Evolutionary conservation across 768 basidiomycete genomes (phyloP), one percentile per base, ranked within the genome.

Genomic region (Serendipita vermifera): DNA sequence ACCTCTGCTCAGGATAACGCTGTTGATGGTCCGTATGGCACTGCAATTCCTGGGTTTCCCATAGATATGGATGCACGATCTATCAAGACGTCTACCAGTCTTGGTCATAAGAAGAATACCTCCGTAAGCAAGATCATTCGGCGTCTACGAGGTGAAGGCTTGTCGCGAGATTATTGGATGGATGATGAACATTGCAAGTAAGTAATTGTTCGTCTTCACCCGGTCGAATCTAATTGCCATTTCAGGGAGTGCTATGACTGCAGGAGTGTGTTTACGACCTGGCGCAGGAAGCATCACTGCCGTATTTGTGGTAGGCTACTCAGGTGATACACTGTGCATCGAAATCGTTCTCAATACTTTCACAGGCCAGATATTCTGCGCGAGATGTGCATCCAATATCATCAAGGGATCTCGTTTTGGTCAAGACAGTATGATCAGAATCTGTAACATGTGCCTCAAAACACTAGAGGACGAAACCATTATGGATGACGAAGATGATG

Each of bases 151-250:
- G 93, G 93, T 38, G 91, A 94, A 78, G 88, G 87, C n/a, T 65
- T 94, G 17, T 89, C 88, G 22, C 81, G 83, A 60, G 89, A 96
- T 64, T 97, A 97, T 65, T 99, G 96, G 96, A 97, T 98, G 92
- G 88, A 91, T 59, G 93, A 97, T 64, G 90, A 90, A 64, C 85
- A 87, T 56, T 89, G 88, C 63, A 96, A 86, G 65, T 51, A 29
- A 24, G 46, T 15, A 5, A 31, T 15, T 29, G 7, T 4, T 5
- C 9, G 32, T 22, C 3, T n/a, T n/a, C n/a, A n/a, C n/a, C n/a
- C n/a, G n/a, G n/a, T n/a, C n/a, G n/a, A n/a, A n/a, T n/a, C n/a
- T n/a, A n/a, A n/a, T n/a, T n/a, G n/a, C n/a, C n/a, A 41, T n/a
- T 51, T 7, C 17, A 51, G 46, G 27, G 91, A 96, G 64, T 94